A percentile compares a stretch with the other conserved stretches of the same genome.
Conservation (phyloP, 2,329 filamentous ascomycete genomes). For the Verticillium isaacii region DNA sequence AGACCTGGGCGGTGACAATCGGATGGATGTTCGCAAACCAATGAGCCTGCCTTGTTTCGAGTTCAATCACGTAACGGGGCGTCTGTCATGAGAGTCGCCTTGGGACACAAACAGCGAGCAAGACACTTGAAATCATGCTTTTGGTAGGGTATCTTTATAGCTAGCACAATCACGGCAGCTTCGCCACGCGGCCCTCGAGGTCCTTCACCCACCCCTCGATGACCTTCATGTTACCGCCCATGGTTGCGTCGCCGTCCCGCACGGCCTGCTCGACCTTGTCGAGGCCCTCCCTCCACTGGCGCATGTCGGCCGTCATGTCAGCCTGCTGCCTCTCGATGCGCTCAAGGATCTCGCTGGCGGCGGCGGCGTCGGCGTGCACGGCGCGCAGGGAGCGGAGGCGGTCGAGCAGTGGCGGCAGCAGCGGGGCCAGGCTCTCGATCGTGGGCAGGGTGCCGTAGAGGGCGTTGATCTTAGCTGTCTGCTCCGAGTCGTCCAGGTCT, state of each 20-base stretch:
- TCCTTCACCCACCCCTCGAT: slow-evolving; percentile 87
- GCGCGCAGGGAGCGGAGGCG: slow-evolving; percentile 76
- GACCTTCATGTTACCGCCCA: slow-evolving; percentile 76
- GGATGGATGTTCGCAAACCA: too few relatives aligned
- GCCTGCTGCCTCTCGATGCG: slow-evolving; percentile 74
- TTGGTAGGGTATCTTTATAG: slow-evolving; percentile 28
- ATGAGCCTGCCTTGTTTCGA: too few relatives aligned
- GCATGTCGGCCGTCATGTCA: slow-evolving; percentile 79
- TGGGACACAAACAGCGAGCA: neutral
- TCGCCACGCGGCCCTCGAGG: slow-evolving; percentile 71
- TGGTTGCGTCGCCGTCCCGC: slow-evolving; percentile 60
- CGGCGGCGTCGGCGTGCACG: slow-evolving; percentile 82
- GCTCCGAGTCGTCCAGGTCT: slow-evolving; percentile 54
- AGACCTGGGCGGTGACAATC: too few relatives aligned
- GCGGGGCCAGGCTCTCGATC: slow-evolving; percentile 79
- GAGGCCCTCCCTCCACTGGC: slow-evolving; percentile 78
- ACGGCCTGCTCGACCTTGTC: slow-evolving; percentile 75
- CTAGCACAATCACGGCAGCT: slow-evolving; percentile 36
- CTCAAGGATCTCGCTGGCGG: slow-evolving; percentile 71
- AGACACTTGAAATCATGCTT: neutral
- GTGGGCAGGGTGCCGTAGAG: slow-evolving; percentile 85
- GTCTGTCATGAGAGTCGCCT: too few relatives aligned
- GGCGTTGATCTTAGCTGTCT: slow-evolving; percentile 82
- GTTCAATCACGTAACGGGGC: too few relatives aligned
- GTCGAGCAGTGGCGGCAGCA: slow-evolving; percentile 81